Conservation (phyloP, 208 protist genomes). For the Trypanosoma lewisi region DNA sequence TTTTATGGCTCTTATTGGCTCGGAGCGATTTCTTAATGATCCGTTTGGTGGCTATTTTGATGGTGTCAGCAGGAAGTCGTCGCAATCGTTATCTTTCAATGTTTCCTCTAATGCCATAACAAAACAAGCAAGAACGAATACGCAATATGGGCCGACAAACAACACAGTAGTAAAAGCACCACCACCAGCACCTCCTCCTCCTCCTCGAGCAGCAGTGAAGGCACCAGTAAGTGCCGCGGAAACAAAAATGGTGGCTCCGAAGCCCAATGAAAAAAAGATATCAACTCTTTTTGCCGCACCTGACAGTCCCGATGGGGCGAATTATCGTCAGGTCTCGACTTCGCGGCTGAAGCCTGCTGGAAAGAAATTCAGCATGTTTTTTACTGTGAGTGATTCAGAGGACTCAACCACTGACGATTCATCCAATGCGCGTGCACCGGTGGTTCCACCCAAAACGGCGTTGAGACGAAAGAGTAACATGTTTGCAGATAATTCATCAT, state of each 20-base stretch:
- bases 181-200: slow-evolving; percentile 13
- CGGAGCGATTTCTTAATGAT: slow-evolving; percentile 44
- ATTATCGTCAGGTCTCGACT: not conserved
- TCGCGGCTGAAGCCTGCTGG: slow-evolving; percentile 5
- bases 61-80: not conserved
- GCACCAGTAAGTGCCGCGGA: not conserved
- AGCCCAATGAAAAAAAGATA: slow-evolving; percentile 7
- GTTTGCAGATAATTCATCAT: slow-evolving; percentile 3
- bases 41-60: slow-evolving; percentile 44
- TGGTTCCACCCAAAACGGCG: not conserved
- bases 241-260: not conserved
- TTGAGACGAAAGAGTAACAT: not conserved
- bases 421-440: not conserved
- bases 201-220: slow-evolving; percentile 5
- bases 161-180: not conserved
- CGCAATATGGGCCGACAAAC: not conserved
- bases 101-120: slow-evolving; percentile 3
- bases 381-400: not conserved
- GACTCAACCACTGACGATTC: slow-evolving; percentile 13
- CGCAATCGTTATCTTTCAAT: not conserved
- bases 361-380: slow-evolving; percentile 1
- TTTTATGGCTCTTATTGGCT: slow-evolving; percentile 53
- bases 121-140: not conserved
- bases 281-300: slow-evolving; percentile 27
- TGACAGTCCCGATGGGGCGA: slow-evolving; percentile 18